phyloP scores from a whole-genome alignment of 495 filamentous ascomycete genomes.

The Hyaloscypha bicolor region DNA sequence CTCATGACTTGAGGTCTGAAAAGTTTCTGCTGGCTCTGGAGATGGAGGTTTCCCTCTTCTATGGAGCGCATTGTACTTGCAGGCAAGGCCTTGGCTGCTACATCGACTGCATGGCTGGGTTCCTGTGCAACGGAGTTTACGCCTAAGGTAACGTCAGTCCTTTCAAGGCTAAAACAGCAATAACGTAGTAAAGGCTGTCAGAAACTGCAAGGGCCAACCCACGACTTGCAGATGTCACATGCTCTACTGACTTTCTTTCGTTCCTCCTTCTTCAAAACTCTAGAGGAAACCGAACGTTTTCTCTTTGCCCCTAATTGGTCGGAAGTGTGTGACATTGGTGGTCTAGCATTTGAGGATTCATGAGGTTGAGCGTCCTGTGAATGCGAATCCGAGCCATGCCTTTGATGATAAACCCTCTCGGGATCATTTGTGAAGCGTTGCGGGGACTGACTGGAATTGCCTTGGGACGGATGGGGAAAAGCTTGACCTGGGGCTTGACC shows the following conservation, averaged over 20 bases:
- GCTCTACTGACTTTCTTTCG: not conserved
- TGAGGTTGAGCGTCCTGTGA: not conserved
- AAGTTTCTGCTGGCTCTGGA: not conserved
- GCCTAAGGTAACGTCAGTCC: not conserved
- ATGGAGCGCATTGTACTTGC: not conserved
- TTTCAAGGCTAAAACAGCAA: not conserved
- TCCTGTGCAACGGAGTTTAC: constrained; percentile 11
- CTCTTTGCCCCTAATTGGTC: not conserved
- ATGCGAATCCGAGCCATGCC: not conserved
- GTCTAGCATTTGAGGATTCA: not conserved
- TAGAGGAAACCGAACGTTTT: not conserved
- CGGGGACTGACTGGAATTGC: not conserved
- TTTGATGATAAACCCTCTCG: not conserved
- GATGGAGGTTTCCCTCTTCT: not conserved
- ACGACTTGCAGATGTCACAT: not conserved
- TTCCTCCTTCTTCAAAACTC: not conserved
- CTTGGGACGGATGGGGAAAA: not conserved
- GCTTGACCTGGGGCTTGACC: not conserved
- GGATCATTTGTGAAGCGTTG: not conserved
- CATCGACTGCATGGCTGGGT: constrained; percentile 7
- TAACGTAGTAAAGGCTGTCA: not conserved
- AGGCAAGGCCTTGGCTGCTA: not conserved
- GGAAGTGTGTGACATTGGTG: not conserved
- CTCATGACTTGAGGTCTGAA: not conserved
- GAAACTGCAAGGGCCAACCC: not conserved